Evolutionary conservation across 202 grass and related monocot genomes (phyloP), one percentile per base, ranked within the genome.

Genomic region (Alloteropsis angusta): DNA sequence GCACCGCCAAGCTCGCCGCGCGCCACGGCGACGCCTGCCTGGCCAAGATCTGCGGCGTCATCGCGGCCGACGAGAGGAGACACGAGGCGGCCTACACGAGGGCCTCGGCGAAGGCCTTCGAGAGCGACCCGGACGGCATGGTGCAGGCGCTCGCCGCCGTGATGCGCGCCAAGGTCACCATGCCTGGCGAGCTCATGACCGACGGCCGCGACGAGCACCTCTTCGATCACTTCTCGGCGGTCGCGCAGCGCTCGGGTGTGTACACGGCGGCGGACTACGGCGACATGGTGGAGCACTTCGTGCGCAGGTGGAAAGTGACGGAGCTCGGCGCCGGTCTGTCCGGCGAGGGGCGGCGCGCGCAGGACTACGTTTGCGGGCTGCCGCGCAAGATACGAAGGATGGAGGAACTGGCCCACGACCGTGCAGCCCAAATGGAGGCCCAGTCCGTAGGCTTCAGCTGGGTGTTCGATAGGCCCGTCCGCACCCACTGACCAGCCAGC

Each of bases 1-100:
- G 25, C 66, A 48, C 43, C 15, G 66, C 66, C 7, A 17, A 8
- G 6, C 3, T 0, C 23, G 23, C 43, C 4, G 23, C 12, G 19
- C 22, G 16, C 23, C 13, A 68, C 42, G 65, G 66, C 23, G 43
- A 69, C 66, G 43, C 7, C 23, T 18, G 15, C 23, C 43, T 69
- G 23, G 23, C 66, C 15, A 71, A 41, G 21, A 55, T 84, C 69
- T 94, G 92, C 32, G 92, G 92, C 22, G 42, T 79, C 38, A 85
- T 91, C 11, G 81, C 88, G 0, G 84, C 73, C 10, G 88, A 94
- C 84, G 92, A 94, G 83, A 87, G 85, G 68, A 83, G 86, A 6
- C 92, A 94, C 63, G 92, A 94, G 88, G 78, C 66, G 3, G 88
- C 84, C 3, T 69, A 69, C 66, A 69, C 66, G 1, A 69, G 43